A percentile compares a stretch with the other conserved stretches of the same genome.
Evolutionary conservation across 169 alveolate genomes (phyloP).

Genomic region (Eimeria zaria): DNA sequence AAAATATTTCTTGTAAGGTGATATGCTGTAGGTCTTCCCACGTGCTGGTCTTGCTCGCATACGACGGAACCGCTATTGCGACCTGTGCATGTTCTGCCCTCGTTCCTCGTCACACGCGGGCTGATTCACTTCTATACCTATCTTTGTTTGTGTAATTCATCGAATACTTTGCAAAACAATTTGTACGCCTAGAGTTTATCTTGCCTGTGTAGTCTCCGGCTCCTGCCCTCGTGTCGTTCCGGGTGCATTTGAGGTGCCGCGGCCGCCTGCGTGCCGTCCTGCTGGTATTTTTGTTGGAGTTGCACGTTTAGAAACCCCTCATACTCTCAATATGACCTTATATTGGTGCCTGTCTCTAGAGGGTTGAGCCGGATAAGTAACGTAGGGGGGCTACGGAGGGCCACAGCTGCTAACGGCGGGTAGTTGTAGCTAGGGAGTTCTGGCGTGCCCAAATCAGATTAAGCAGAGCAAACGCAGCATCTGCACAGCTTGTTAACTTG

Average conservation of each 20-base stretch:
- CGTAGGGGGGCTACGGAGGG: background rate
- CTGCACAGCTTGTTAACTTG: background rate
- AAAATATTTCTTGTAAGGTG: background rate
- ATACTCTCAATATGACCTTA: background rate
- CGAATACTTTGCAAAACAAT: background rate
- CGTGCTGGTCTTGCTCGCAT: slow-evolving; percentile 5
- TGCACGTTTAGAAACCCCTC: background rate
- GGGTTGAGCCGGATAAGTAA: background rate
- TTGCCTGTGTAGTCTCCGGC: background rate
- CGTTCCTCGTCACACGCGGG: background rate
- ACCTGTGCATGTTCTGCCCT: background rate
- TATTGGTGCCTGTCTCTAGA: background rate
- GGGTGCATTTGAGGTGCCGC: background rate
- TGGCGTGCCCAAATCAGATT: background rate
- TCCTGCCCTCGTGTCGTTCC: background rate
- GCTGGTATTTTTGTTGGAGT: background rate
- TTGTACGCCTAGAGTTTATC: background rate
- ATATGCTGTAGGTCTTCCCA: background rate
- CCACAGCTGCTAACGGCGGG: background rate
- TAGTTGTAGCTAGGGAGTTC: background rate
- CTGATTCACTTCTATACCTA: background rate
- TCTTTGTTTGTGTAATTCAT: background rate
- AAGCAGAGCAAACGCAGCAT: background rate
- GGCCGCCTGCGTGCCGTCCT: background rate
- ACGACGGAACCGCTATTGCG: slow-evolving; percentile 15